phyloP scores from a whole-genome alignment of 176 grass and related monocot species.

The Otatea glauca region DNA sequence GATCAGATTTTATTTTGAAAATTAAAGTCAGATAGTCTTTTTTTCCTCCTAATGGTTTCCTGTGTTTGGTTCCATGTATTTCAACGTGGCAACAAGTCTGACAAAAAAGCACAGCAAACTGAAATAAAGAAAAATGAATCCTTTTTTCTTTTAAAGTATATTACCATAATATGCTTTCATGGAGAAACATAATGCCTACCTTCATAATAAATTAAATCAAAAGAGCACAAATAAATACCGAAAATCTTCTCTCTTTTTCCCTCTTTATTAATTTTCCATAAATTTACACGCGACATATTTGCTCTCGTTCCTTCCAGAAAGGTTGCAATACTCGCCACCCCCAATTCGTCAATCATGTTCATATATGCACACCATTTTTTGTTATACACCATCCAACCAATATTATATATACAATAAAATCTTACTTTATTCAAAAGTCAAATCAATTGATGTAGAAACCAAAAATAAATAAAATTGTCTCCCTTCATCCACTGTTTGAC shows the following conservation, averaged over 20 bases:
- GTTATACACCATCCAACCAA: not conserved
- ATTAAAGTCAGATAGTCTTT: slow-evolving; percentile 6
- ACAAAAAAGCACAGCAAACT: not conserved
- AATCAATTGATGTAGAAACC: not conserved
- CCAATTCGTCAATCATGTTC: not conserved
- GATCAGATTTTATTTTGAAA: slow-evolving; percentile 8
- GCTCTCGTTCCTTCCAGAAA: not conserved
- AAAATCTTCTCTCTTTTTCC: not conserved
- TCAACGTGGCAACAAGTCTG: slow-evolving; percentile 48
- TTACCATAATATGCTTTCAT: not conserved
- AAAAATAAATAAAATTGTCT: not conserved
- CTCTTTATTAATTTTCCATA: not conserved
- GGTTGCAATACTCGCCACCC: not conserved
- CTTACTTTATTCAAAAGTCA: slow-evolving; percentile 36
- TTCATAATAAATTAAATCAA: not conserved
- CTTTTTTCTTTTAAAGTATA: not conserved
- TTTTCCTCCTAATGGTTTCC: not conserved
- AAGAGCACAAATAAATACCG: not conserved
- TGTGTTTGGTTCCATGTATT: slow-evolving; percentile 5
- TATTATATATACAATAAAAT: not conserved
- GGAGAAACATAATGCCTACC: not conserved
- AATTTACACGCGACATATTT: not conserved
- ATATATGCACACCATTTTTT: not conserved
- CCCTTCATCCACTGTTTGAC: not conserved
- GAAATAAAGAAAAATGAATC: not conserved